Conservation (phyloP, 805 yeast genomes). For the Saccharomycopsis oosterbeekiorum region DNA sequence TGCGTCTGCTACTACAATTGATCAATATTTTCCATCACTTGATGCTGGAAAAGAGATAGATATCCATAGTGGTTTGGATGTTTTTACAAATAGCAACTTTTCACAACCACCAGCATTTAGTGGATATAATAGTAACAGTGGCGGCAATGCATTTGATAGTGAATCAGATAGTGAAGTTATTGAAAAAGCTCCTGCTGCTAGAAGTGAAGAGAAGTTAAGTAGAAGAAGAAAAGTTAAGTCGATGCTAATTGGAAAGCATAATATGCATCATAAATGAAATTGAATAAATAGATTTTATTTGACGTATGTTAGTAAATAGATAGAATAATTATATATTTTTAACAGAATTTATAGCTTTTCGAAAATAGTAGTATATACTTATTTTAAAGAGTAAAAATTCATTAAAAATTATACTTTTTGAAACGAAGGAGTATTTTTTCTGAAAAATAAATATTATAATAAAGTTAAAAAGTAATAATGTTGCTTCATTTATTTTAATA, state of each 20-base stretch:
- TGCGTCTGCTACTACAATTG: background rate
- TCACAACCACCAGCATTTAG: background rate
- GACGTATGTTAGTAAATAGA: no score
- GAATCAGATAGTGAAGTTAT: background rate
- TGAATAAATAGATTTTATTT: no score
- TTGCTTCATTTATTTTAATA: no score
- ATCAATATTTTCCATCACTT: background rate
- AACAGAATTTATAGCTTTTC: no score
- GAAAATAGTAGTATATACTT: no score
- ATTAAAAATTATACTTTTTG: no score
- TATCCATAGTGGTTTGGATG: background rate
- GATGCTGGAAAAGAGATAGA: background rate
- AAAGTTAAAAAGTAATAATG: no score
- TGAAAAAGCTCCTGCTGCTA: background rate
- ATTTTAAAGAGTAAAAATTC: no score
- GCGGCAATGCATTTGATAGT: background rate
- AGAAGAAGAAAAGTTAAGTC: conserved; percentile 14
- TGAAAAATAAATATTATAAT: no score
- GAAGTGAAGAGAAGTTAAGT: conserved; percentile 3
- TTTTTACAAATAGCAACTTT: background rate
- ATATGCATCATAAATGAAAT: background rate
- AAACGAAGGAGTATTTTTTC: no score
- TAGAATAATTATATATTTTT: background rate
- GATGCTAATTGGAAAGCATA: conserved; percentile 10
- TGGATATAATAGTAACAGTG: background rate